Evolutionary conservation across 176 grass and related monocot genomes (phyloP).

Genomic region (Sorghum bicolor): DNA sequence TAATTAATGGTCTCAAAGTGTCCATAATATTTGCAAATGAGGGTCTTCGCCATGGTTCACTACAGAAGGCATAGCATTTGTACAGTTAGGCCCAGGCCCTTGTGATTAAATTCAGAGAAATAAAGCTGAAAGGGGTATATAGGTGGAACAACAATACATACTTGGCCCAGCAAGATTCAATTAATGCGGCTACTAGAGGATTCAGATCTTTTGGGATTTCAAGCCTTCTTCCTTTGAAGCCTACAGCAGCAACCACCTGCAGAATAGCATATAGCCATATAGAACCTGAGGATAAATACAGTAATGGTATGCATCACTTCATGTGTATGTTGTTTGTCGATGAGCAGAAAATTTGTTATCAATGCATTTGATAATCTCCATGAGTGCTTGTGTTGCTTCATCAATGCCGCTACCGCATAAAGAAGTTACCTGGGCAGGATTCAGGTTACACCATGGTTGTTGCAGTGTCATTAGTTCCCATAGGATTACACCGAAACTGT

Average conservation of each 20-base stretch:
- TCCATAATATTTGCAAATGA: slow-evolving; percentile 90
- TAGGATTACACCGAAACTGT: slow-evolving; percentile 87
- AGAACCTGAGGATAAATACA: neutral
- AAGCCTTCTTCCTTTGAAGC: slow-evolving; percentile 90
- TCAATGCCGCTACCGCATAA: neutral
- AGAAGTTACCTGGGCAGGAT: slow-evolving; percentile 73
- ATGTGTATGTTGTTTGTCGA: neutral
- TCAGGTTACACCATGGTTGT: slow-evolving; percentile 95
- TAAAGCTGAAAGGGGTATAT: slow-evolving; percentile 7
- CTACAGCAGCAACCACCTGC: slow-evolving; percentile 93
- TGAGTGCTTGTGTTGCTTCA: neutral
- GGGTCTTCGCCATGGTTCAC: slow-evolving; percentile 76
- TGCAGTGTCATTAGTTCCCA: slow-evolving; percentile 99
- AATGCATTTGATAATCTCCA: neutral
- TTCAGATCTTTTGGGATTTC: slow-evolving; percentile 82
- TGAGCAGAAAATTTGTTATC: slow-evolving; percentile 5
- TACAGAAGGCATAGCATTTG: slow-evolving; percentile 28
- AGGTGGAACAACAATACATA: slow-evolving; percentile 37
- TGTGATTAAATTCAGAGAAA: neutral
- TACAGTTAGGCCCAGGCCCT: neutral
- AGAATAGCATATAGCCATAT: neutral
- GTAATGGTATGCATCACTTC: neutral
- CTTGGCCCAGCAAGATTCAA: slow-evolving; percentile 91
- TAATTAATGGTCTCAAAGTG: slow-evolving; percentile 61
- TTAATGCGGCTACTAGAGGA: slow-evolving; percentile 71